These are phyloP conservation scores for Yamadazyma akitaensis DNA, from an alignment of 805 yeast genomes.

Conservation along the genomic window DNA sequence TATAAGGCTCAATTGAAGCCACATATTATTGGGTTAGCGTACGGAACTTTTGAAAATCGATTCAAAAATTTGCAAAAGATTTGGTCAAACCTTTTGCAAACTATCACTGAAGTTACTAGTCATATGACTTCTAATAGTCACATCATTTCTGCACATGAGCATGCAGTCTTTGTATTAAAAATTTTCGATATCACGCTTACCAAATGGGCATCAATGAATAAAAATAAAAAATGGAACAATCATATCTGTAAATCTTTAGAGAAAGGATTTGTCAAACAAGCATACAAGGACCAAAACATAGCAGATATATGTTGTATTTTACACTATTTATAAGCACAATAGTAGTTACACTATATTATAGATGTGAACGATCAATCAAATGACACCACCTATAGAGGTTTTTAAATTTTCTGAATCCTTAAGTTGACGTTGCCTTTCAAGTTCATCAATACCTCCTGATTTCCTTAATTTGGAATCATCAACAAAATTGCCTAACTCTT, in stretches of 20 bases:
- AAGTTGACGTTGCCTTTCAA: conserved; percentile 63
- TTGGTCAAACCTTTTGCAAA: conserved; percentile 3
- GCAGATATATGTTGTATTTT: conserved; percentile 6
- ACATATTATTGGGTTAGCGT: conserved; percentile 13
- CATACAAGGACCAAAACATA: background rate
- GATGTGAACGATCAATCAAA: background rate
- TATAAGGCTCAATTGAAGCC: conserved; percentile 20
- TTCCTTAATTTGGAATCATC: conserved; percentile 71
- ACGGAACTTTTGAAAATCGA: conserved; percentile 12
- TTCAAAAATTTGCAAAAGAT: conserved; percentile 14
- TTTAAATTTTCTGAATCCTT: conserved; percentile 73
- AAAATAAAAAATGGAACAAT: conserved; percentile 2
- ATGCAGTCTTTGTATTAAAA: conserved; percentile 5
- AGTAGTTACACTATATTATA: background rate
- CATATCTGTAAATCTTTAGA: conserved; percentile 4
- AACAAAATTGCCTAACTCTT: conserved; percentile 83
- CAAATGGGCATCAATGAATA: conserved; percentile 7
- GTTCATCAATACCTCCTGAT: conserved; percentile 86
- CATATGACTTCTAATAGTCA: conserved; percentile 1
- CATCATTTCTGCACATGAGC: conserved; percentile 2
- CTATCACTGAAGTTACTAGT: background rate
- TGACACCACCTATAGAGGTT: conserved; percentile 7
- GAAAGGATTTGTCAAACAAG: background rate
- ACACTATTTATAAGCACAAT: conserved; percentile 1
- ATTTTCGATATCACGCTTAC: conserved; percentile 7